Base-by-base conservation (phyloP, 1,139 yeast species). In the Taphrina betulina region DNA sequence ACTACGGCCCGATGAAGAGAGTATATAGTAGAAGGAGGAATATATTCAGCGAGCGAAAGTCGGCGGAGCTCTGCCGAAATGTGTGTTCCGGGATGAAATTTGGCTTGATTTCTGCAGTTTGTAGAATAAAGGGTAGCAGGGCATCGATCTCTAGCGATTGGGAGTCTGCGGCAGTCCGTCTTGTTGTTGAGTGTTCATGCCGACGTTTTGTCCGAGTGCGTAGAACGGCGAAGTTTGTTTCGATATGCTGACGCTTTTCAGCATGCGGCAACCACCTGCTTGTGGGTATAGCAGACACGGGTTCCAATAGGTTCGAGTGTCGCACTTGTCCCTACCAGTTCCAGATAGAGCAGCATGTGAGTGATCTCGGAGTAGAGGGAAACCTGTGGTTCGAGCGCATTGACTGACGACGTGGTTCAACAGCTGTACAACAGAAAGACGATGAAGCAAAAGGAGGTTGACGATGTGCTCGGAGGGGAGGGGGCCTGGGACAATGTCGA, bases 401-500 rank as follows among this genome's bases (percentile, higher is more conserved):
- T 14, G 20, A n/a, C 29, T 41, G 36, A 22, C 22, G 34, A 8
- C 46, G 16, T 26, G 33, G 12, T 7, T 7, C 19, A 12, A 23
- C 53, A 61, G 57, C 81, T 92, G 72, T 92, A 75, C 69, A 96
- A 90, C 68, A 77, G 96, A 59, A 88, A 85, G 68, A 78, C 78
- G 60, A 77, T 92, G 67, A 85, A 86, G 35, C 77, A 95, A 68
- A 92, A 92, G 67, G 86, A 88, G 64, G 94, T 92, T 2, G 99
- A 92, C 70, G 98, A 92, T 72, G 96, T 92, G 8, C 77, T 92
- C 24, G 98, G 99, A 59, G 96, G 96, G 38, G 94, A 83, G 63
- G 97, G 96, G 24, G 95, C 97, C 2, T 92, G 98, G 98, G 98
- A 92, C 69, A 90, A 92, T 67, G 98, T 94, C 28, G 98, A 94